These are phyloP conservation scores for Kregervanrija pseudodelftensis DNA, from an alignment of 805 yeast species.

Conservation along the genomic window DNA sequence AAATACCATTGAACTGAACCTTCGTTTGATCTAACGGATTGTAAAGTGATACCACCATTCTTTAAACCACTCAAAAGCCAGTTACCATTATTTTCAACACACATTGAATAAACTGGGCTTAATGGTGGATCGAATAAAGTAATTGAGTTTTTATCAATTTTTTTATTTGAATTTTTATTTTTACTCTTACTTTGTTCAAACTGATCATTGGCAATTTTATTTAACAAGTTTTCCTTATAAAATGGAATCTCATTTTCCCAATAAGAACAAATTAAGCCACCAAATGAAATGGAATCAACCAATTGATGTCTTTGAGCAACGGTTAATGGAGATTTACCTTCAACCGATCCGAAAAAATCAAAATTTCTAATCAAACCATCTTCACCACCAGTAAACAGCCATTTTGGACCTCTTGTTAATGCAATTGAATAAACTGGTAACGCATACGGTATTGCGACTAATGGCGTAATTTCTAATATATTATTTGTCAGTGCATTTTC, in stretches of 20 bases:
- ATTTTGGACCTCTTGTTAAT: slow-evolving; percentile 71
- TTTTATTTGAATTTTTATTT: slow-evolving; percentile 8
- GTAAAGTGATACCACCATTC: slow-evolving; percentile 81
- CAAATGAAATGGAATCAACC: slow-evolving; percentile 77
- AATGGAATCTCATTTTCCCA: slow-evolving; percentile 97
- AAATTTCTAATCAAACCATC: slow-evolving; percentile 91
- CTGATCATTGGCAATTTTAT: slow-evolving; percentile 15
- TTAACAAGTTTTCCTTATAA: slow-evolving; percentile 31
- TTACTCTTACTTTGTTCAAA: slow-evolving; percentile 11
- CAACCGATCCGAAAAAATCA: slow-evolving; percentile 78
- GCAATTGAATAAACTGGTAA: slow-evolving; percentile 73
- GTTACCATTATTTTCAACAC: slow-evolving; percentile 71
- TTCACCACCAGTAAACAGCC: slow-evolving; percentile 90
- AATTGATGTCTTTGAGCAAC: slow-evolving; percentile 86
- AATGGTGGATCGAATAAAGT: slow-evolving; percentile 53
- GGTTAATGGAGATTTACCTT: slow-evolving; percentile 81
- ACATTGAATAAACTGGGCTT: slow-evolving; percentile 85
- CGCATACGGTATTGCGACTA: slow-evolving; percentile 81
- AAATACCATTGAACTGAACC: slow-evolving; percentile 78
- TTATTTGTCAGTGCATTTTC: slow-evolving; percentile 35
- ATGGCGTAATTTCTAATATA: slow-evolving; percentile 68
- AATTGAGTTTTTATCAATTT: slow-evolving; percentile 31
- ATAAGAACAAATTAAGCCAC: slow-evolving; percentile 75
- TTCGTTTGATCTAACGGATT: slow-evolving; percentile 75
- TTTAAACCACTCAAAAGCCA: slow-evolving; percentile 82